Conservation (phyloP, 1,284 basidiomycete genomes). For the Kwoniella shivajii region DNA sequence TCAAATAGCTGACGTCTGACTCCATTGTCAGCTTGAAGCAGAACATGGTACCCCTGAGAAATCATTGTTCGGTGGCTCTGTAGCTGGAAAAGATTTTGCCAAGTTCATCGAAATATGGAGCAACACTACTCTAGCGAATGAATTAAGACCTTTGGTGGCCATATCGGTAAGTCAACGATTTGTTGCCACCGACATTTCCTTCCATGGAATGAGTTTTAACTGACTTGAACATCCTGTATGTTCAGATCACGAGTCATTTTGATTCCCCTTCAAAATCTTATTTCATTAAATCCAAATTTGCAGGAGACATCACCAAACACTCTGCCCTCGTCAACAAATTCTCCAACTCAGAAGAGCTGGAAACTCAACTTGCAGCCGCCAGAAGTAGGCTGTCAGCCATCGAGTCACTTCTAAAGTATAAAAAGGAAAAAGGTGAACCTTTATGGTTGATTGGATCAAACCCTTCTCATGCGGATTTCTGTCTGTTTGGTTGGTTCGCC, state of each 20-base stretch:
- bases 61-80: slow-evolving; percentile 28
- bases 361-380: slow-evolving; percentile 4
- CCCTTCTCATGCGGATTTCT: slow-evolving; percentile 24
- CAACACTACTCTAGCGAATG: slow-evolving; percentile 25
- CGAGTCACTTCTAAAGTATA: slow-evolving; percentile 13
- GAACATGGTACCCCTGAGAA: slow-evolving; percentile 28
- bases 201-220: too few species aligned
- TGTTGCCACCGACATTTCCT: too few species aligned
- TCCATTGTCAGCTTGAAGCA: slow-evolving; percentile 28
- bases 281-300: slow-evolving; percentile 29
- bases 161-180: slow-evolving; percentile 17
- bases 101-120: slow-evolving; percentile 36
- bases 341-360: slow-evolving; percentile 3
- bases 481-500: slow-evolving; percentile 24
- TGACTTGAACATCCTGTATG: too few species aligned
- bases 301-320: slow-evolving; percentile 15
- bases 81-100: slow-evolving; percentile 24
- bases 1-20: too few species aligned
- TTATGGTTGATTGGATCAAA: slow-evolving; percentile 14
- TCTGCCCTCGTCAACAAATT: slow-evolving; percentile 6
- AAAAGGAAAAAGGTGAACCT: slow-evolving; percentile 13
- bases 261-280: slow-evolving; percentile 21
- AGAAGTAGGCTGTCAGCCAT: slow-evolving; percentile 9
- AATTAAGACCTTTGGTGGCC: slow-evolving; percentile 26
- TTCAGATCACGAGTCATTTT: slow-evolving; percentile 14